phyloP scores from a whole-genome alignment of 2,329 filamentous ascomycete genomes.

The Pestalotiopsis sp. region DNA sequence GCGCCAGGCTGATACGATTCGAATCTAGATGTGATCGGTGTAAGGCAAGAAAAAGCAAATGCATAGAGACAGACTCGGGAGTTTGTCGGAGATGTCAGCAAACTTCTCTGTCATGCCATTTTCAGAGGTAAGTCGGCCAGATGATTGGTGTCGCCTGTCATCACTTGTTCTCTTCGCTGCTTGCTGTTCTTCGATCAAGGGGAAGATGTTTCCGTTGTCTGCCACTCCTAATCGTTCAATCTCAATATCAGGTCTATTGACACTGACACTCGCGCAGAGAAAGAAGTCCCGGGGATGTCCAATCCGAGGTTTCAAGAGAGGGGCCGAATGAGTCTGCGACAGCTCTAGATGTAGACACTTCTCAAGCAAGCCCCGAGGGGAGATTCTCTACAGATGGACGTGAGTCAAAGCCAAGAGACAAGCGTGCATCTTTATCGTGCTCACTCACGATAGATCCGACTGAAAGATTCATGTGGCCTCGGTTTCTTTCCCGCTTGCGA shows the following conservation, averaged over 20 bases:
- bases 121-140: constrained; percentile 10
- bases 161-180: no score
- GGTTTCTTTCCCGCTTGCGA: constrained; percentile 26
- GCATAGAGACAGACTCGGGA: constrained; percentile 29
- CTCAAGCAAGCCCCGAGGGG: neutral
- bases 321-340: constrained; percentile 2
- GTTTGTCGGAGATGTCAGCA: constrained; percentile 31
- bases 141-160: no score
- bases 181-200: no score
- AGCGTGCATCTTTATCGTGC: neutral
- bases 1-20: neutral
- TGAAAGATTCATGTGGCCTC: constrained; percentile 30
- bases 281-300: neutral
- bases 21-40: constrained; percentile 32
- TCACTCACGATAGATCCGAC: constrained; percentile 1
- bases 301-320: neutral
- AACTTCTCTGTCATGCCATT: constrained; percentile 23
- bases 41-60: constrained; percentile 38
- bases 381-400: constrained; percentile 14
- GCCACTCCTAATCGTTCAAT: neutral
- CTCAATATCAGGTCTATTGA: neutral
- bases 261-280: neutral
- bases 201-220: neutral
- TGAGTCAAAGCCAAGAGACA: neutral
- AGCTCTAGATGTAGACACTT: constrained; percentile 15